Base-by-base conservation (phyloP, 1,284 basidiomycete species). In the Ceratobasidium sp. region DNA sequence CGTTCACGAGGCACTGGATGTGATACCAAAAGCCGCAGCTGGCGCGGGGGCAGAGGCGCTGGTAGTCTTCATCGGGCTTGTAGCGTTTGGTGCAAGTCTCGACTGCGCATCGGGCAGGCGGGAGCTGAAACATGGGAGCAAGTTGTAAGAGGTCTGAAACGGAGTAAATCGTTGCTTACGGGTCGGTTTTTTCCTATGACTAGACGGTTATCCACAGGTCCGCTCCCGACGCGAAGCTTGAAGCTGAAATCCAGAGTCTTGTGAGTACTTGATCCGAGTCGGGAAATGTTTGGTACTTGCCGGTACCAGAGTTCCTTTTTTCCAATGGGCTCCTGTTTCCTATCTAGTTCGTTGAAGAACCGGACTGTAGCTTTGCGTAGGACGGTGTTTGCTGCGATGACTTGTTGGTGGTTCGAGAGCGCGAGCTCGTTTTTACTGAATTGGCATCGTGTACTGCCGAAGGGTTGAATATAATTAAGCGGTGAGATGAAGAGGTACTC, bases 301-400 rank as follows among this genome's bases (percentile, higher is more conserved):
- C 71, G 57, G 59, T 74, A 74, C 71, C 71, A 74, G 1, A 4
- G 14, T 10, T 74, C 71, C 2, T 52, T 3, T 14, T 38, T 30
- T 12, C 44, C 46, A 54, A 74, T 64, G 6, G 1, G 20, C 2
- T 16, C 6, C 33, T 67, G 59, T 16, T 62, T 41, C 16, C 60
- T 5, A 18, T 57, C 71, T 18, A 57, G 41, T n/a, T 74, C 71
- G 41, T 74, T 30, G 71, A 74, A 74, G 23, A 62, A 74, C 3
- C 27, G 50, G 30, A 74, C 41, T 3, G 10, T 8, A 18, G 23
- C 59, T n/a, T 64, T 74, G 14, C 30, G n/a, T 10, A 74, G 16
- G 23, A 74, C 54, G 6, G 44, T 27, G 10, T 33, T 20, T 3
- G 71, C 44, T 4, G 18, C 7, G 33, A 74, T 52, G 6, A 74